Base-by-base conservation (phyloP, 1,284 basidiomycete species). In the Cryptococcus floricola region DNA sequence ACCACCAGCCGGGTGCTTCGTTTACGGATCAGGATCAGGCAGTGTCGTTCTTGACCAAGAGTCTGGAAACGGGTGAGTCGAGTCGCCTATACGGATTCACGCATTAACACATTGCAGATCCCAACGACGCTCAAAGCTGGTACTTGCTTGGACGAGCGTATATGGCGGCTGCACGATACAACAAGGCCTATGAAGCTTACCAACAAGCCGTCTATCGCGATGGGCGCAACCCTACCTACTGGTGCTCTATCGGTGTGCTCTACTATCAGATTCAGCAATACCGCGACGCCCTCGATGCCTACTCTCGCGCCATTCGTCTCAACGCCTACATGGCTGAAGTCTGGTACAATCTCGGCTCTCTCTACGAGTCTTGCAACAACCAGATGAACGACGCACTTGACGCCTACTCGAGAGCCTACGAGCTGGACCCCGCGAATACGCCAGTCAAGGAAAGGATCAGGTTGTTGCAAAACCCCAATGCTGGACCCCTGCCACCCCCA, bases 261-360 rank as follows among this genome's bases (percentile, higher is more conserved):
- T 99, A 99, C 77, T 99, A 97, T 83, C 94, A 98, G 75, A 98
- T 98, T 81, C 97, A 95, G 78, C 96, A 98, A 76, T 98, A 91
- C 80, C 89, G 93, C 50, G 95, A 99, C 73, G 94, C 95, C 0
- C 85, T 98, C 31, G 95, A 98, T 69, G 95, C 96, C 10, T 99
- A 98, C 75, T 98, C 94, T 31, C 89, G 94, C 14, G 95, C 95
- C 7, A 98, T 99, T 68, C 87, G 94, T 58, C 93, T 98, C 78
- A 98, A 98, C 53, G 95, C 95, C 0, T 98, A 96, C 81, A 98
- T 99, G 64, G 93, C 91, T 50, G 95, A 98, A 76, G 95, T 98
- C 4, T 98, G 96, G 95, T 98, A 94, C 78, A 94, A 98, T 78
- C 85, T 98, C 27, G 96, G 95, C 48, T 91, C 87, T 62, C 81